Conservation (phyloP, 169 alveolate genomes). For the Miamiensis avidus region DNA sequence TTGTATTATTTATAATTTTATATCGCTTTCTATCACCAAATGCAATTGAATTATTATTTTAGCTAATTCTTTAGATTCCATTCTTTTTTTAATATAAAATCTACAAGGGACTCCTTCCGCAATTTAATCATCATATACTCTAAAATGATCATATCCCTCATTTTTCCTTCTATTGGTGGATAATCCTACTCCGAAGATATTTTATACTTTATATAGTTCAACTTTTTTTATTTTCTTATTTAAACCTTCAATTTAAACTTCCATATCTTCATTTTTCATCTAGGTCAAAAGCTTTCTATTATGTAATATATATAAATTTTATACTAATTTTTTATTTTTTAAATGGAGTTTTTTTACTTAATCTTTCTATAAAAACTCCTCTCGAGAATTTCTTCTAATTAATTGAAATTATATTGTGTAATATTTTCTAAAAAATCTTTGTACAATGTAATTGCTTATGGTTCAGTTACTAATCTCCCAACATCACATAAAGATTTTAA, state of each 20-base stretch:
- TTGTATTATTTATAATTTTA: not conserved
- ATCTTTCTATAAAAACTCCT: conserved; percentile 1
- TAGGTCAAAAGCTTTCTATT: not conserved
- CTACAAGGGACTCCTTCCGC: not conserved
- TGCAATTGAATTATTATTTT: not conserved
- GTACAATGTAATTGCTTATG: not conserved
- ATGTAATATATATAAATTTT: not conserved
- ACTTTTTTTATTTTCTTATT: not conserved
- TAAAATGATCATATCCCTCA: conserved; percentile 2
- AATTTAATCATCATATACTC: conserved; percentile 8
- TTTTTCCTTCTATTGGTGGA: conserved; percentile 7
- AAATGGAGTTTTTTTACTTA: not conserved
- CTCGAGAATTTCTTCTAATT: conserved; percentile 4
- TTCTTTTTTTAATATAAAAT: conserved; percentile 1
- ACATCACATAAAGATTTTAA: not conserved
- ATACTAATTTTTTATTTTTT: not conserved
- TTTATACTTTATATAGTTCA: not conserved
- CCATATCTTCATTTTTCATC: not conserved
- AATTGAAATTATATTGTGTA: not conserved
- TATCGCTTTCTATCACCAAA: not conserved
- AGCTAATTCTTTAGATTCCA: conserved; percentile 14
- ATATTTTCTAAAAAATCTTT: conserved; percentile 6
- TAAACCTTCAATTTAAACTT: not conserved
- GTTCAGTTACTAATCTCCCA: not conserved
- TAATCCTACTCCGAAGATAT: conserved; percentile 12